Percentiles rank a stretch among this genome's conserved stretches.
These are phyloP conservation scores for Cercospora sesami DNA, from an alignment of 2,329 filamentous ascomycete genomes.

Conservation along the genomic window DNA sequence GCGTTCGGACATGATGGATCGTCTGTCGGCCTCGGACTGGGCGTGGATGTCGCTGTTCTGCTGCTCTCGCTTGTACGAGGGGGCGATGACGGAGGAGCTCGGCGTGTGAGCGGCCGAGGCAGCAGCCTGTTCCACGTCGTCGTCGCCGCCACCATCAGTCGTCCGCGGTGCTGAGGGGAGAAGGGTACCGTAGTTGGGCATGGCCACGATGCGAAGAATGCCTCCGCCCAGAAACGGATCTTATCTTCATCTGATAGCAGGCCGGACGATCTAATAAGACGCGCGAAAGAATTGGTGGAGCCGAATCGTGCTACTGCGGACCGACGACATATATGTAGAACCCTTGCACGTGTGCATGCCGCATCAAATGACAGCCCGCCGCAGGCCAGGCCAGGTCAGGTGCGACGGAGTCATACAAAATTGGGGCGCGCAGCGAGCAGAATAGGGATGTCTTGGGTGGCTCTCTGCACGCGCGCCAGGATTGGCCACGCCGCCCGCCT, in stretches of 20 bases:
- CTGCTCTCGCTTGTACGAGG: conserved; percentile 25
- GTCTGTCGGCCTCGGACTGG: conserved; percentile 24
- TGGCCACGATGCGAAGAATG: conserved; percentile 16
- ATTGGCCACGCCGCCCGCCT: neutral
- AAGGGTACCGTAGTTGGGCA: conserved; percentile 28
- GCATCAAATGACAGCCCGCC: neutral
- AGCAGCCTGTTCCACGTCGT: conserved; percentile 23
- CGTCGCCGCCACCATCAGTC: conserved; percentile 12
- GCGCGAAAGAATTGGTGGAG: neutral
- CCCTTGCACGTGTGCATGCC: neutral
- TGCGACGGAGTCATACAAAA: neutral
- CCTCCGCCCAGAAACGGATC: conserved; percentile 2
- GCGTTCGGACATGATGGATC: conserved; percentile 30
- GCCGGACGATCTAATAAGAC: neutral
- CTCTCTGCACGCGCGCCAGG: neutral
- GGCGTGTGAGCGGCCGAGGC: conserved; percentile 17
- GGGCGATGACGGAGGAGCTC: conserved; percentile 16
- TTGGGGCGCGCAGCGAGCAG: neutral
- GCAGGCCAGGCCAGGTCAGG: neutral
- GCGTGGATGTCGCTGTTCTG: conserved; percentile 21
- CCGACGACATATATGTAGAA: neutral
- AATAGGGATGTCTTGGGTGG: neutral
- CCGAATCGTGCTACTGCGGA: neutral
- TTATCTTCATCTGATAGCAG: conserved; percentile 6
- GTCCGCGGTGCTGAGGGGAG: conserved; percentile 9